phyloP scores from a whole-genome alignment of 805 yeast species.

The Huiozyma sinensis region DNA sequence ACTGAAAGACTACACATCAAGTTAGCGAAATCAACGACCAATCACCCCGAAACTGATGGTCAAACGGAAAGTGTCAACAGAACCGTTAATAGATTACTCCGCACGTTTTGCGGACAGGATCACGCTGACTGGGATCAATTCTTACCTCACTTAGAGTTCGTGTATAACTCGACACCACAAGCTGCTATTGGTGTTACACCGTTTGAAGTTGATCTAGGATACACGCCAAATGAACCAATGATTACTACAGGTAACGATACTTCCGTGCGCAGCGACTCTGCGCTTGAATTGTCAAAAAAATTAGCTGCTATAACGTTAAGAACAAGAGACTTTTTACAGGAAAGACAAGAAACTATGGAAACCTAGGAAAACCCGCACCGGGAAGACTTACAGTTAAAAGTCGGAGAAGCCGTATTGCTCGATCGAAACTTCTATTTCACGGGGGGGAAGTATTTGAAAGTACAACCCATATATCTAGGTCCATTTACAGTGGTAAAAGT shows the following conservation, averaged over 20 bases:
- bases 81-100: neutral
- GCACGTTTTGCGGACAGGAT: neutral
- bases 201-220: constrained; percentile 7
- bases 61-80: constrained; percentile 3
- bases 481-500: constrained; percentile 4
- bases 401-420: constrained; percentile 3
- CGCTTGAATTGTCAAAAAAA: neutral
- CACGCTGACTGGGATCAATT: constrained; percentile 2
- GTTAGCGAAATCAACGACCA: neutral
- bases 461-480: constrained; percentile 5
- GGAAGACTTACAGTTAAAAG: neutral
- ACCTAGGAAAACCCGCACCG: neutral
- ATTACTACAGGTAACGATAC: neutral
- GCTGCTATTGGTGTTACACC: constrained; percentile 1
- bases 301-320: neutral
- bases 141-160: constrained; percentile 4
- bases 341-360: constrained; percentile 2
- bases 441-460: constrained; percentile 1
- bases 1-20: constrained; percentile 2
- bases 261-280: neutral
- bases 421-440: constrained; percentile 5
- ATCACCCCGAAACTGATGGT: constrained; percentile 4
- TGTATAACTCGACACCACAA: constrained; percentile 4
- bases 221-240: constrained; percentile 7
- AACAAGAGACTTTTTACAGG: constrained; percentile 1